Evolutionary conservation across 2,329 filamentous ascomycete species (phyloP), one percentile per base, ranked within the genome.

Genomic region (Diaporthe vexans): DNA sequence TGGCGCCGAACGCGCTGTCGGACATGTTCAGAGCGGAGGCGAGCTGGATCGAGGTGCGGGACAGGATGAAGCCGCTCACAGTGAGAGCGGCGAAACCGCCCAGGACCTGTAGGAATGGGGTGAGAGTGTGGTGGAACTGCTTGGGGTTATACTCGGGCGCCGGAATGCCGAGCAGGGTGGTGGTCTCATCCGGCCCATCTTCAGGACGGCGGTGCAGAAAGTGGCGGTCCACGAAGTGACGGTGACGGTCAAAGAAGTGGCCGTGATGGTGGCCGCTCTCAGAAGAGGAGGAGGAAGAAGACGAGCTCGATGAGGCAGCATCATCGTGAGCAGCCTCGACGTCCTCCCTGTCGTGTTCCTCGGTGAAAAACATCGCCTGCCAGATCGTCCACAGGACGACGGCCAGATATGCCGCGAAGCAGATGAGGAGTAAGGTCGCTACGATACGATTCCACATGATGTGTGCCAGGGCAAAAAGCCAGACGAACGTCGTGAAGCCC

Each of bases 351-450:
- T 86, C 85, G 8, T 76, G 74, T 37, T 83, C 79, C 70, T 86
- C 83, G 1, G 86, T 21, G 78, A 78, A 75, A 4, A 86, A 74
- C 3, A 83, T 78, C 1, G 87, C 87, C 65, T 79, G 83, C 71
- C 83, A 84, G 48, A 89, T 88, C 3, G 84, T 83, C 79, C 81
- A 86, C 4, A 79, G 81, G 19, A 89, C 84, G 4, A 84, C 85
- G 4, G 78, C 75, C 46, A 88, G 73, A 76, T 89, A 89, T 7
- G 85, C 24, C 0, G 75, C 81, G 76, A 89, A 90, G 0, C 81
- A 73, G 5, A 77, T 80, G 26, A 89, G 82, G 29, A 87, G 77
- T 5, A 85, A 79, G 2, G 86, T 86, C 4, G 78, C 79, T 5
- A 84, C 63, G n/a, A 75, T 29, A 24, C 74, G 74, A 46, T 75